Base-by-base conservation (phyloP, 78 protist genomes). In the Dictyostelium capitatum region DNA sequence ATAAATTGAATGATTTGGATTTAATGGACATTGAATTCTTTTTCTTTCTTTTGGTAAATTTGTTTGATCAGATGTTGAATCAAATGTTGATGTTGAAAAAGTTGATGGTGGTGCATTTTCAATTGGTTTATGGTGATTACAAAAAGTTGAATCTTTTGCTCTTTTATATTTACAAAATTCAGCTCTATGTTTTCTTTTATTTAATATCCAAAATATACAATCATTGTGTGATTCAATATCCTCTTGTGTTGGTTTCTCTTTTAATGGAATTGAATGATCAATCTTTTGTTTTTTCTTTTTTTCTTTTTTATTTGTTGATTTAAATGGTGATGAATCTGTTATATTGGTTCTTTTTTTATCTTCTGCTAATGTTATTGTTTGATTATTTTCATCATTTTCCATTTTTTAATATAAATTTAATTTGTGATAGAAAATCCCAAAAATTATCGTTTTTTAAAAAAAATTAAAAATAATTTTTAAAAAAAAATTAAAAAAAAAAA, bases 121-220 rank as follows among this genome's bases (percentile, higher is more conserved):
- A 19, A 84, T 56, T 17, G 91, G 73, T 57, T 65, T 50, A 41
- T 84, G 91, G 43, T 74, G 81, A 37, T 80, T 84, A 59, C 91
- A 84, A 57, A 47, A 75, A 9, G 11, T 74, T 53, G 91, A 84
- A 53, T 72, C 59, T n/a, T 70, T 70, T 53, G 90, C 25, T 50
- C 81, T 75, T 75, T 75, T 75, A 75, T 48, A 75, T 57, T 70
- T 54, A 84, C 91, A 84, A 46, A 84, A 84, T 9, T 74, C 51
- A 25, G 91, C 81, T 32, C 82, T n/a, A 73, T 84, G 91, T 46
- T 83, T 84, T 17, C 19, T 25, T 56, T 84, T 84, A 30, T 72
- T 54, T 30, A 84, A 74, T 43, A 84, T 84, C 91, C 91, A 84
- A 57, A 73, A 84, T 54, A 57, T 23, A 41, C 91, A 84, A 30